Evolutionary conservation across 163 green algal genomes (phyloP).

Genomic region (Coccomyxa subellipsoidea): DNA sequence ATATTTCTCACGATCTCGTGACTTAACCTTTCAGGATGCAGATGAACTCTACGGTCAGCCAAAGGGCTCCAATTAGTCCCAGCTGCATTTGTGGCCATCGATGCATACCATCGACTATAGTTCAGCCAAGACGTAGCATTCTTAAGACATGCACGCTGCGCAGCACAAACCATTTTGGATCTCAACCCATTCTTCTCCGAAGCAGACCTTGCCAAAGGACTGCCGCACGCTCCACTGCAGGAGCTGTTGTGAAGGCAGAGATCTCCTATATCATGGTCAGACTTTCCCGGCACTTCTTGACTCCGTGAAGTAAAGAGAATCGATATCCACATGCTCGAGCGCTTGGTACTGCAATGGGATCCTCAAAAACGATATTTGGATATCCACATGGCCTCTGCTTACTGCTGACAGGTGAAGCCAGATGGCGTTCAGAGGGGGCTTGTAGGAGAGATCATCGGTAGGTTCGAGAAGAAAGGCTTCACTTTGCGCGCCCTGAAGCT

Average conservation of each 20-base stretch:
- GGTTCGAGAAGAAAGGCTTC: conserved; percentile 77
- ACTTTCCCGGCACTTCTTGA: no score
- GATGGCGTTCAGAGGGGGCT: conserved; percentile 75
- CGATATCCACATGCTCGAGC: no score
- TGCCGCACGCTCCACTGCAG: neutral
- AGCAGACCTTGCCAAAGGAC: neutral
- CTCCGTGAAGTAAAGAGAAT: no score
- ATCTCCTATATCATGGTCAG: conserved; percentile 46
- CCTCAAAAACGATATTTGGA: no score
- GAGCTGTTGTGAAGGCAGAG: conserved; percentile 18
- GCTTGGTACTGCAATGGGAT: no score
- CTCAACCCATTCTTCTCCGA: neutral
- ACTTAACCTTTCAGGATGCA: neutral
- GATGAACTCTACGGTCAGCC: neutral
- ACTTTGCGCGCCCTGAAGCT: conserved; percentile 72
- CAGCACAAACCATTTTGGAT: neutral
- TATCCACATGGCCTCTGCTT: neutral
- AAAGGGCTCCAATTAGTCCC: neutral
- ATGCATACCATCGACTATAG: neutral
- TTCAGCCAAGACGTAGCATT: neutral
- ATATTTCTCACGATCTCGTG: no score
- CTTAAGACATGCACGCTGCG: neutral
- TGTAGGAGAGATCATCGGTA: conserved; percentile 65
- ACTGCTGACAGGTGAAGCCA: conserved; percentile 42
- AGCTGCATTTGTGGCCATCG: neutral